Evolutionary conservation across 179 eudicot genomes (phyloP), one percentile per base, ranked within the genome.

Genomic region (Camellia oleifera): DNA sequence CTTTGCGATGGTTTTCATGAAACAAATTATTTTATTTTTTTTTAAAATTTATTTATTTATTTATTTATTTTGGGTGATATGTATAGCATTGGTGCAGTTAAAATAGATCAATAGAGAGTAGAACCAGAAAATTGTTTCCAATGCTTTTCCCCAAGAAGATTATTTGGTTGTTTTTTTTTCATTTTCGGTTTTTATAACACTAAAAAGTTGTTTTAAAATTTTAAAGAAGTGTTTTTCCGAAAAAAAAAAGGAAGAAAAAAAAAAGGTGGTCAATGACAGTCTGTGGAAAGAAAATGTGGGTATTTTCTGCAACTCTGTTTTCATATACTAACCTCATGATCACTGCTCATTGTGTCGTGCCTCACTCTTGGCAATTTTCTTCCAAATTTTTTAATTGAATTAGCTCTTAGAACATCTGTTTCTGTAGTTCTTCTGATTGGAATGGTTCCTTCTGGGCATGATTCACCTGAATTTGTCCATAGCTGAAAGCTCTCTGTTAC

Each of bases 341-440:
- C 97, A 62, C 82, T 85, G 87, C 98, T 91, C 58, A 62, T 88
- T 15, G 97, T 91, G 81, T 96, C 99, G 26, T 91, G 87, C 70
- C 92, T 84, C n/a, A 86, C 91, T 83, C 91, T 81, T 79, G 83
- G 83, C 15, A 89, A 81, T 80, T 92, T 94, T 77, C 93, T 88
- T 45, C 98, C 99, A 67, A 93, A 97, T 81, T 91, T 87, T 74
- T 86, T 66, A 42, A 84, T 10, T 57, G 92, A 88, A 77, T 83
- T 88, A 6, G 92, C 95, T 73, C 99, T 88, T 58, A 90, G 66
- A 20, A 94, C 85, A 81, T 97, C 99, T 50, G 86, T 80, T 82
- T 91, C 95, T 13, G 89, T 90, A 13, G 94, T 92, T 88, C 94
- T 93, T 87, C 97, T 90, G 80, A 97, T 92, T 26, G 98, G 99